Evolutionary conservation across 495 filamentous ascomycete genomes (phyloP).

Genomic region (Letharia columbiana): DNA sequence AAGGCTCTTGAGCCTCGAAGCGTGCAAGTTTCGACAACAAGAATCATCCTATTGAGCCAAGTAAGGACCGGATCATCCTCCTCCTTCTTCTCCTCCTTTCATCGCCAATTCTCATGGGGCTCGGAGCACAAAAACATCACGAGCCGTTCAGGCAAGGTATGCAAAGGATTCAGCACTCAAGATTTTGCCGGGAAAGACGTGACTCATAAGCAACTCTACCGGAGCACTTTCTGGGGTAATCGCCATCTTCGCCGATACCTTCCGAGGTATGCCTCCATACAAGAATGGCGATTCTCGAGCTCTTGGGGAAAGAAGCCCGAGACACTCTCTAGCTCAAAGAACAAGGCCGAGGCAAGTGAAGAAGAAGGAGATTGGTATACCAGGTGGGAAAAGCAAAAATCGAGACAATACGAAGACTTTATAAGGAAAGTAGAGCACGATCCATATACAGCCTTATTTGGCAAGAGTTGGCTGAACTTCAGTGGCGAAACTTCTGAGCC

Average conservation of each 20-base stretch:
- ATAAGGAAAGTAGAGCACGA: constrained; percentile 35
- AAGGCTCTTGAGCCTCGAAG: constrained; percentile 9
- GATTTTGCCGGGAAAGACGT: not conserved
- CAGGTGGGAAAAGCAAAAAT: constrained; percentile 16
- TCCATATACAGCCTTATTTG: constrained; percentile 38
- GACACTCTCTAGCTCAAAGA: not conserved
- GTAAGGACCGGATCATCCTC: not conserved
- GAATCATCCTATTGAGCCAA: not conserved
- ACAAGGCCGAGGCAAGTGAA: constrained; percentile 5
- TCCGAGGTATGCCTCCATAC: constrained; percentile 9
- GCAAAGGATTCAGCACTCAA: constrained; percentile 16
- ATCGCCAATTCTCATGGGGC: constrained; percentile 17
- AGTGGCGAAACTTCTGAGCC: not conserved
- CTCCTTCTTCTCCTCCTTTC: constrained; percentile 5
- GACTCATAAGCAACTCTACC: constrained; percentile 11
- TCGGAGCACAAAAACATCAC: constrained; percentile 9
- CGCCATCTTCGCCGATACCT: constrained; percentile 9
- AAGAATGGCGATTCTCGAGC: constrained; percentile 18
- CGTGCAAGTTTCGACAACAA: constrained; percentile 8
- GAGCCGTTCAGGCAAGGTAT: constrained; percentile 6
- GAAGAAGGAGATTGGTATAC: constrained; percentile 15
- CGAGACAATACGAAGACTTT: constrained; percentile 25
- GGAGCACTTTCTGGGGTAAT: constrained; percentile 10
- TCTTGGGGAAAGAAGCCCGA: constrained; percentile 15
- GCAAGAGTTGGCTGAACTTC: constrained; percentile 27